Percentiles rank a stretch among this genome's conserved stretches.
phyloP scores from a whole-genome alignment of 805 yeast genomes.

The Maudiozyma serrabonitensis region DNA sequence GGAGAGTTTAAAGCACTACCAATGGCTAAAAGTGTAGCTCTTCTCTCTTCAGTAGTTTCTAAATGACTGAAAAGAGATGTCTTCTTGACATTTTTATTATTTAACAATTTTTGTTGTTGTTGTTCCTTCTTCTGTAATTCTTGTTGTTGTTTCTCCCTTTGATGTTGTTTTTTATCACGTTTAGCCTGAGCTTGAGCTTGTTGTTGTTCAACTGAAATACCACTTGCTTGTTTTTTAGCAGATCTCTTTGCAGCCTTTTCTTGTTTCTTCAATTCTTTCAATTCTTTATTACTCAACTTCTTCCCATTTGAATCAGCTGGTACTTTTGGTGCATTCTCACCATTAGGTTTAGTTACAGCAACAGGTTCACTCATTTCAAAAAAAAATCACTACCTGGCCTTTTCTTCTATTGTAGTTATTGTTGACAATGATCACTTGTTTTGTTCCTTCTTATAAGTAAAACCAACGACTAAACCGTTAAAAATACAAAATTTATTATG shows the following conservation, averaged over 20 bases:
- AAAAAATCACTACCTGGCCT: too few species aligned
- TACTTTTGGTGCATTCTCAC: background rate
- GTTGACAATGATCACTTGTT: too few species aligned
- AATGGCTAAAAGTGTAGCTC: slow-evolving; percentile 29
- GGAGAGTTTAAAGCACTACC: slow-evolving; percentile 27
- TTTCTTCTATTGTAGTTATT: too few species aligned
- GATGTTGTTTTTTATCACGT: slow-evolving; percentile 34
- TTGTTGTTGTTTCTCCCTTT: slow-evolving; percentile 38
- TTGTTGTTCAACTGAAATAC: slow-evolving; percentile 37
- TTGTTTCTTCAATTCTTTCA: slow-evolving; percentile 78
- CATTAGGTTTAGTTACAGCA: background rate
- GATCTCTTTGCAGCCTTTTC: slow-evolving; percentile 92
- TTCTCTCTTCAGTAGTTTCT: slow-evolving; percentile 71
- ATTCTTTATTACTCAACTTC: slow-evolving; percentile 60
- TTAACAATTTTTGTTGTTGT: slow-evolving; percentile 37
- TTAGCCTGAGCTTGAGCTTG: slow-evolving; percentile 33
- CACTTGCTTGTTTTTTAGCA: slow-evolving; percentile 67
- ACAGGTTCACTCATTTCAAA: background rate
- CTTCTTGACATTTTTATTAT: slow-evolving; percentile 28
- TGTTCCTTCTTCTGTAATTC: slow-evolving; percentile 44
- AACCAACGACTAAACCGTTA: too few species aligned
- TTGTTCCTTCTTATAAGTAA: too few species aligned
- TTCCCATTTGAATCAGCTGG: slow-evolving; percentile 12
- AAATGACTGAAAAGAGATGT: slow-evolving; percentile 70
- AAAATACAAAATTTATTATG: too few species aligned